phyloP scores from a whole-genome alignment of 2,329 filamentous ascomycete species.

The Coniochaeta sp. region DNA sequence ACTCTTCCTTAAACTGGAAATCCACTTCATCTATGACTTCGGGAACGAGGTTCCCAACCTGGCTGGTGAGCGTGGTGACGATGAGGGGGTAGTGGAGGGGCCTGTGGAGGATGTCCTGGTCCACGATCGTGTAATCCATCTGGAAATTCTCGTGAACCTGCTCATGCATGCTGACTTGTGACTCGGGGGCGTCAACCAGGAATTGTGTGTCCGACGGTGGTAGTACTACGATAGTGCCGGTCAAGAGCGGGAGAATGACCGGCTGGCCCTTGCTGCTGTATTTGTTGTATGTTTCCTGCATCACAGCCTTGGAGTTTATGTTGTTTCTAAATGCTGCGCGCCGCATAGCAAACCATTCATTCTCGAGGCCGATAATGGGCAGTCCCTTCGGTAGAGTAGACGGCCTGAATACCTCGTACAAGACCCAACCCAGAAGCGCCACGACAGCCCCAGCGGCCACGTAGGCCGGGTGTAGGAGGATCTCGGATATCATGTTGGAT shows the following conservation, averaged over 20 bases:
- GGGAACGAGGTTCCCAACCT: constrained; percentile 18
- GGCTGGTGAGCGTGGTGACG: constrained; percentile 12
- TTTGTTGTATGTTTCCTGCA: background rate
- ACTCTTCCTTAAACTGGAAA: constrained; percentile 12
- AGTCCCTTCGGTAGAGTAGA: background rate
- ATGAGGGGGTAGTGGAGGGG: constrained; percentile 13
- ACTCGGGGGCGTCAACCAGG: constrained; percentile 17
- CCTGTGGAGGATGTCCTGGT: constrained; percentile 7
- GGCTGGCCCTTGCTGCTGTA: constrained; percentile 2
- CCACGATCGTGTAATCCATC: constrained; percentile 13
- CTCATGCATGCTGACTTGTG: constrained; percentile 11
- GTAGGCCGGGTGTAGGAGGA: background rate
- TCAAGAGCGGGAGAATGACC: constrained; percentile 15
- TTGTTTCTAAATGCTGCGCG: background rate
- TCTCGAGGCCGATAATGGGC: background rate
- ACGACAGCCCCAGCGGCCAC: background rate
- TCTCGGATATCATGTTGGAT: background rate
- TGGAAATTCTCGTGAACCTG: constrained; percentile 10
- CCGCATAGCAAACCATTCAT: background rate
- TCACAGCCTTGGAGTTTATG: background rate
- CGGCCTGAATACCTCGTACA: background rate
- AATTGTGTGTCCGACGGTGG: constrained; percentile 15
- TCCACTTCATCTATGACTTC: constrained; percentile 14
- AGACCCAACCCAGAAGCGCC: background rate
- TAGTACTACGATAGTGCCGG: constrained; percentile 13